These are phyloP conservation scores for Linderniella brevidens DNA, from an alignment of 257 asterid species.

Conservation along the genomic window DNA sequence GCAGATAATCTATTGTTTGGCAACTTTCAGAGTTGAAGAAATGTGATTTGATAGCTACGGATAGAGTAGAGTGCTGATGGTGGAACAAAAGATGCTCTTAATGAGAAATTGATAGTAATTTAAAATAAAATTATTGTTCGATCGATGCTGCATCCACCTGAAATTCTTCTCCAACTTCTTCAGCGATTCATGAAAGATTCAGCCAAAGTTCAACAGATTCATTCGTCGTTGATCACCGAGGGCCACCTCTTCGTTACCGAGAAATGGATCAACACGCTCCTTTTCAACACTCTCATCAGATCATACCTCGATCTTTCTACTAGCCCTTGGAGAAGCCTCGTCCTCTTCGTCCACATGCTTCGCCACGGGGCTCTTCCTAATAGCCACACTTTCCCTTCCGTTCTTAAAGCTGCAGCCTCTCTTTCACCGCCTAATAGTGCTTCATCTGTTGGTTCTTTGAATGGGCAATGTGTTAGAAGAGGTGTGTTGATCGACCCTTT, in stretches of 20 bases:
- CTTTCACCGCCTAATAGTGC: conserved; percentile 14
- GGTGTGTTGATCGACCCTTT: conserved; percentile 55
- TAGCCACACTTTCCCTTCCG: conserved; percentile 64
- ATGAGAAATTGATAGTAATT: no score
- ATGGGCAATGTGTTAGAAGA: conserved; percentile 46
- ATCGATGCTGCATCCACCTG: conserved; percentile 13
- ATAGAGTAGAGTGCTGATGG: no score
- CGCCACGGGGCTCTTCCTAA: conserved; percentile 51
- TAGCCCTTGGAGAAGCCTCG: conserved; percentile 27
- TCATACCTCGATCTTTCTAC: conserved; percentile 30
- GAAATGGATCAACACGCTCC: conserved; percentile 66
- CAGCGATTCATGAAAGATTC: conserved; percentile 22
- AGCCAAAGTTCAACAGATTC: conserved; percentile 37
- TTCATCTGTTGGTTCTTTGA: conserved; percentile 26
- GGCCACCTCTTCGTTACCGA: conserved; percentile 39
- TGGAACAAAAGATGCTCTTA: no score
- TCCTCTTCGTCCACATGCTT: conserved; percentile 61
- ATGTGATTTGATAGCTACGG: no score
- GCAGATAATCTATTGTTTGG: no score
- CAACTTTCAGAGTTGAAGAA: no score
- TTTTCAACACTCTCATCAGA: conserved; percentile 63
- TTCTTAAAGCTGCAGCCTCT: conserved; percentile 39
- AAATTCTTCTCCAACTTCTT: conserved; percentile 34
- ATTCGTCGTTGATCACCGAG: conserved; percentile 32
- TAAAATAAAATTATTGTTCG: no score